phyloP scores from a whole-genome alignment of 257 asterid species.

The Linaria vulgaris region DNA sequence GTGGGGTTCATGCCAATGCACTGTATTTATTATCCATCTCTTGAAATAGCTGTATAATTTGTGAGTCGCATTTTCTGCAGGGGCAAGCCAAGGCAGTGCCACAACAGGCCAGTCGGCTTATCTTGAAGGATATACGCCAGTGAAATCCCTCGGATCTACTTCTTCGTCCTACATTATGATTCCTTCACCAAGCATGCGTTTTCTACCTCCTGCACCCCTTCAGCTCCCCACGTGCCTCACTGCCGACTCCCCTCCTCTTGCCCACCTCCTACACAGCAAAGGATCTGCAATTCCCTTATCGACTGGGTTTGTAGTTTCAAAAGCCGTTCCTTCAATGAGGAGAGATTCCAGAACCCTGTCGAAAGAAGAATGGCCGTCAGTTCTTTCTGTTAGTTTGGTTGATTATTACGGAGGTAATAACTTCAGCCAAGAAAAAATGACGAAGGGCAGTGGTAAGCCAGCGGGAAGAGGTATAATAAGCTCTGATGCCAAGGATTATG shows the following conservation, averaged over 20 bases:
- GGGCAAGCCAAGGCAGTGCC: constrained; percentile 72
- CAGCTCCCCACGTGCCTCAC: constrained; percentile 96
- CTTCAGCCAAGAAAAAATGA: constrained; percentile 53
- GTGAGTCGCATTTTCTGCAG: constrained; percentile 38
- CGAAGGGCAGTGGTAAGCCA: constrained; percentile 50
- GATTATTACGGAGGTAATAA: constrained; percentile 84
- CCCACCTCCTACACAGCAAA: constrained; percentile 95
- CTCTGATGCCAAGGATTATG: constrained; percentile 63
- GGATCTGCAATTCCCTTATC: constrained; percentile 92
- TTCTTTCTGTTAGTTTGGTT: constrained; percentile 74
- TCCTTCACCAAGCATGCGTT: constrained; percentile 92
- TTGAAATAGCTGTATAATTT: constrained; percentile 18
- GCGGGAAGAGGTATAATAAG: constrained; percentile 49
- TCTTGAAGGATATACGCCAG: constrained; percentile 93
- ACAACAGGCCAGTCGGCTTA: constrained; percentile 60
- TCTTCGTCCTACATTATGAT: constrained; percentile 75
- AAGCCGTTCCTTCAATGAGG: constrained; percentile 90
- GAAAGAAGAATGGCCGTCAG: constrained; percentile 96
- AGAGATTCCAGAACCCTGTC: constrained; percentile 56
- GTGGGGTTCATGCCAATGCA: neutral
- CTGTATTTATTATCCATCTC: neutral
- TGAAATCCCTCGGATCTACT: constrained; percentile 82
- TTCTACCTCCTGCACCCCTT: constrained; percentile 77
- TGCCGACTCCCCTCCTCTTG: constrained; percentile 97
- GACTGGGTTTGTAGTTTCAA: constrained; percentile 87